Evolutionary conservation across 371 early-diverging fungal species (phyloP).

Genomic region (Mortierella sp.): DNA sequence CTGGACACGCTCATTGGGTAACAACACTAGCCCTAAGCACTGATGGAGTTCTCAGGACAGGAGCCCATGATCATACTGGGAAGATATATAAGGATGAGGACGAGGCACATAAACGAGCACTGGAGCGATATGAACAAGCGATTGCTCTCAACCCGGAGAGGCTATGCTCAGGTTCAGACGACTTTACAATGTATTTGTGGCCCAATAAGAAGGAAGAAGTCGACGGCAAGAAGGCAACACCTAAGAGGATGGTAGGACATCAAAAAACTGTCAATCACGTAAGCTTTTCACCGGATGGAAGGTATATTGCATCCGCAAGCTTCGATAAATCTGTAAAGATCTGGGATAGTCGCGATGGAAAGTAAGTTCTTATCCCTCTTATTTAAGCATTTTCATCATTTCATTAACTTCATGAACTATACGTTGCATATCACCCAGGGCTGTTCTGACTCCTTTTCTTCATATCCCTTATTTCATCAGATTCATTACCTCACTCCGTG

Average conservation of each 20-base stretch:
- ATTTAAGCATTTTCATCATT: background rate
- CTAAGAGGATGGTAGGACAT: constrained; percentile 95
- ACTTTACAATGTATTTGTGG: constrained; percentile 98
- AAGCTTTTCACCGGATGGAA: constrained; percentile 94
- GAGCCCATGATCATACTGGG: constrained; percentile 90
- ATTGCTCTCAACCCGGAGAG: constrained; percentile 82
- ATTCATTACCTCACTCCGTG: constrained; percentile 91
- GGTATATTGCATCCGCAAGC: constrained; percentile 93
- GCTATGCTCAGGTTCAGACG: constrained; percentile 95
- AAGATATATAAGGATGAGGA: constrained; percentile 68
- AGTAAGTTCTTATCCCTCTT: constrained; percentile 55
- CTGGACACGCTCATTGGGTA: constrained; percentile 97
- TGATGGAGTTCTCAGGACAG: constrained; percentile 91
- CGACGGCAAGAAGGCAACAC: constrained; percentile 80
- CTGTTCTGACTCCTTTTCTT: background rate
- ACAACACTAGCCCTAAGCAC: constrained; percentile 93
- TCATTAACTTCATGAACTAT: background rate
- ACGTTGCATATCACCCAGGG: background rate
- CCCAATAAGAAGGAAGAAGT: constrained; percentile 63
- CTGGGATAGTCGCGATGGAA: constrained; percentile 96
- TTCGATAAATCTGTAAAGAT: constrained; percentile 99
- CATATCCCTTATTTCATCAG: constrained; percentile 14
- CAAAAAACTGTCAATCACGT: constrained; percentile 97
- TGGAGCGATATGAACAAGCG: constrained; percentile 82
- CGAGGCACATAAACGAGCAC: constrained; percentile 82